Base-by-base conservation (phyloP, 352 stramenopile species). In the Phytophthora tubulina region DNA sequence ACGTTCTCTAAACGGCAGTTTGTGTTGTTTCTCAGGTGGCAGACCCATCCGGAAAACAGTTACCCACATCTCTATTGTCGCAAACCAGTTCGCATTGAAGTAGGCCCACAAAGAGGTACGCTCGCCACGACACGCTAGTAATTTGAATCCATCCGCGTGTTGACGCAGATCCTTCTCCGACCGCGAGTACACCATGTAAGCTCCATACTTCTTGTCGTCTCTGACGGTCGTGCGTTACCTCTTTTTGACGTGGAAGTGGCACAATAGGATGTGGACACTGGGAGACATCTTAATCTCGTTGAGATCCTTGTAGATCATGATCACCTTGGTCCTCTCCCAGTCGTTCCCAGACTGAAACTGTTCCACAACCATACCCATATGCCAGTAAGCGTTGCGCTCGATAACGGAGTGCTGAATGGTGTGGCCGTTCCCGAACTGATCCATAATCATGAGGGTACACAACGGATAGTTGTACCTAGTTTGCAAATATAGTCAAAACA, bases 1-100 rank as follows among this genome's bases (percentile, higher is more conserved):
- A n/a, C n/a, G n/a, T 45, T 60, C 15, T 60, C 49, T 6, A 67
- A 31, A 0, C 49, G 10, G 10, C 54, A 60, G 31, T 60, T 67
- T 5, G 48, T 60, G 39, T 67, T 67, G 27, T 67, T 67, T 11
- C 30, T 7, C n/a, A 67, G 60, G n/a, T 60, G 49, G 49, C 6
- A 67, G 13, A 10, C 53, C 14, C 35, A 67, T 51, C 6, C 59
- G 48, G 11, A 31, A 45, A 9, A 6, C 13, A 2, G 39, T 36
- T 0, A 60, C 49, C 60, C 48, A 67, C 38, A 67, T 60, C 14
- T 60, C 38, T 11, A 54, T 54, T n/a, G 9, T n/a, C 9, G 3
- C 38, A 10, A 44, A n/a, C 38, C 38, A 44, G 38, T 44, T 44
- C 7, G 3, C 8, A 8, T 44, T 44, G 15, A 44, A 44, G 38